Evolutionary conservation across 2,329 filamentous ascomycete species (phyloP), one percentile per base, ranked within the genome.

Genomic region (Alternaria brassicae): DNA sequence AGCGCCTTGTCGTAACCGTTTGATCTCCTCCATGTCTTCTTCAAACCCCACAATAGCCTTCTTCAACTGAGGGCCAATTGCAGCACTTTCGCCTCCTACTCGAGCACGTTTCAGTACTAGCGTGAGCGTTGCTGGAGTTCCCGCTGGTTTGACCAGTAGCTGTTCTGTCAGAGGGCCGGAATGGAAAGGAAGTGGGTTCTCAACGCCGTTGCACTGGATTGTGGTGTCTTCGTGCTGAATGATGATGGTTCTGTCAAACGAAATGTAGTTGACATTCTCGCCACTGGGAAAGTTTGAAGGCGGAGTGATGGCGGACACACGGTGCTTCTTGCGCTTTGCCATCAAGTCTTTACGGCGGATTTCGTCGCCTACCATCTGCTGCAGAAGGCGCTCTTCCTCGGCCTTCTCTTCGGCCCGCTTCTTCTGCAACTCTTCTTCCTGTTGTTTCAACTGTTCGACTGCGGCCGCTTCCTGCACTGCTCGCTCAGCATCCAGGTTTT

Each of bases 401-500:
- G 74, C 79, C 62, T 83, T 83, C 49, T 81, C 83, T 67, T 83
- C 77, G 45, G 81, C 77, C 17, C 71, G 70, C 47, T 77, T 77
- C 55, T 77, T 79, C 48, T 74, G 72, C 8, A 79, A 71, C 30
- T 79, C 75, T 54, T 80, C 72, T 56, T 82, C 76, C 7, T 80
- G 77, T 50, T 78, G 70, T 57, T 79, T 79, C 0, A 83, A 90
- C 51, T 86, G 79, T 70, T 84, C 83, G 44, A 87, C 87, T 27
- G 91, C 82, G 23, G 86, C 87, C 21, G 90, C 90, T 78, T 96
- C 91, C 62, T 96, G 92, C 13, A 88, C 88, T 27, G 91, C 92
- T 37, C 93, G 87, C 77, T 98, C 93, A 70, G 96, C 92, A 71
- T 96, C 92, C 6, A 98, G 82, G 30, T 92, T 97, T 1, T 92